Evolutionary conservation across 2,329 filamentous ascomycete genomes (phyloP).

Genomic region (Aspergillus tanneri): DNA sequence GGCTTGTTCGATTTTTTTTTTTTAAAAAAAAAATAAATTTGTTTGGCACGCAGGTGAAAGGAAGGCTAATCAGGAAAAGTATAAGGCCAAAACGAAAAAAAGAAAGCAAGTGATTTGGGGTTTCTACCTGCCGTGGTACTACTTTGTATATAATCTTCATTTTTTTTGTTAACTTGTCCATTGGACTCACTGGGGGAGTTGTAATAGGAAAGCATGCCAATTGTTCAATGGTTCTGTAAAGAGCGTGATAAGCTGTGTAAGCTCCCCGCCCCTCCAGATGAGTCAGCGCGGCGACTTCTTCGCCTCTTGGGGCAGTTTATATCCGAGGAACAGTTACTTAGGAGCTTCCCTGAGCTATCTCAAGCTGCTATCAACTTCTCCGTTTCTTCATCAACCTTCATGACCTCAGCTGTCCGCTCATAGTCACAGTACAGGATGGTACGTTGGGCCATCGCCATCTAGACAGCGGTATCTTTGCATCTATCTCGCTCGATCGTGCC

Average conservation of each 20-base stretch:
- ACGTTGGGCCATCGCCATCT: background rate
- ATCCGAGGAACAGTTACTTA: constrained; percentile 16
- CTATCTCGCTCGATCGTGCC: too few relatives aligned
- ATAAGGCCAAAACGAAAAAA: background rate
- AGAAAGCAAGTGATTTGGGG: too few relatives aligned
- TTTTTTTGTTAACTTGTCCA: background rate
- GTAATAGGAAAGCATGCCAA: constrained; percentile 1
- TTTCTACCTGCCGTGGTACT: background rate
- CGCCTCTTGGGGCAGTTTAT: constrained; percentile 16
- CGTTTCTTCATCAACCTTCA: background rate
- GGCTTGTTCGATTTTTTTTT: background rate
- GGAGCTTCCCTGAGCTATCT: background rate
- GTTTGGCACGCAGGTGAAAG: too few relatives aligned
- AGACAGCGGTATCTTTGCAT: too few relatives aligned
- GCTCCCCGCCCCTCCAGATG: background rate
- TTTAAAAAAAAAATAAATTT: background rate
- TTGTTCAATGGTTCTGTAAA: too few relatives aligned
- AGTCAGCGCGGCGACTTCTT: background rate
- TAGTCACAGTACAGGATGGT: background rate
- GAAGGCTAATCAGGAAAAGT: too few relatives aligned
- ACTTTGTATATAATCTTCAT: constrained; percentile 3
- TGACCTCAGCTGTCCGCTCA: background rate
- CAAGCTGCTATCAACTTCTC: too few relatives aligned
- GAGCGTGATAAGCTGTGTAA: too few relatives aligned
- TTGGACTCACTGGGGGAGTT: background rate